Base-by-base conservation (phyloP, 2,329 filamentous ascomycete genomes). In the Plenodomus biglobosus region DNA sequence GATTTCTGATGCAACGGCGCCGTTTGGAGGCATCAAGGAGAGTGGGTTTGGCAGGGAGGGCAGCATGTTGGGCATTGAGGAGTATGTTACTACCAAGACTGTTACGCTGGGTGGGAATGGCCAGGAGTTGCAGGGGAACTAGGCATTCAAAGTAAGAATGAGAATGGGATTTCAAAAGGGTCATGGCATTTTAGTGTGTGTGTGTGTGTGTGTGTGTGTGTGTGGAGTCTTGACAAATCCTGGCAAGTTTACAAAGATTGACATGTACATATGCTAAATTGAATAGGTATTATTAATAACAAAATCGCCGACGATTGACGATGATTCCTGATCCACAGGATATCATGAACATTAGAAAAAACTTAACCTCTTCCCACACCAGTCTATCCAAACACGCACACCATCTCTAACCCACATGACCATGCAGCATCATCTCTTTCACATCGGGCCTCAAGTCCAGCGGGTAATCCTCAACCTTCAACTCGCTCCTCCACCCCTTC, bases 101-200 rank as follows among this genome's bases (percentile, higher is more conserved):
- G 68, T 75, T 2, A 79, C 76, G 1, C 73, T 86, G 52, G 85
- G 85, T 15, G 84, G 84, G 0, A 85, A 85, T 73, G 80, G 80
- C 3, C 73, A 78, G 60, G 76, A 80, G 20, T 65, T 86, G 40
- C 81, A 85, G 61, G 75, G 72, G 11, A 32, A 15, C 15, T 32
- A 32, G n/a, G n/a, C n/a, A n/a, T n/a, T n/a, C n/a, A n/a, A n/a
- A n/a, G n/a, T n/a, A n/a, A n/a, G n/a, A n/a, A n/a, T n/a, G n/a
- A n/a, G n/a, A n/a, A n/a, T n/a, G n/a, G n/a, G n/a, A n/a, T n/a
- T n/a, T n/a, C n/a, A n/a, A n/a, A n/a, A n/a, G n/a, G n/a, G n/a
- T n/a, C n/a, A n/a, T n/a, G n/a, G n/a, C n/a, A n/a, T n/a, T n/a
- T n/a, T n/a, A n/a, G n/a, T n/a, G n/a, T n/a, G n/a, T n/a, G n/a